phyloP scores from a whole-genome alignment of 2,329 filamentous ascomycete species.

The Hypoxylon sp. region DNA sequence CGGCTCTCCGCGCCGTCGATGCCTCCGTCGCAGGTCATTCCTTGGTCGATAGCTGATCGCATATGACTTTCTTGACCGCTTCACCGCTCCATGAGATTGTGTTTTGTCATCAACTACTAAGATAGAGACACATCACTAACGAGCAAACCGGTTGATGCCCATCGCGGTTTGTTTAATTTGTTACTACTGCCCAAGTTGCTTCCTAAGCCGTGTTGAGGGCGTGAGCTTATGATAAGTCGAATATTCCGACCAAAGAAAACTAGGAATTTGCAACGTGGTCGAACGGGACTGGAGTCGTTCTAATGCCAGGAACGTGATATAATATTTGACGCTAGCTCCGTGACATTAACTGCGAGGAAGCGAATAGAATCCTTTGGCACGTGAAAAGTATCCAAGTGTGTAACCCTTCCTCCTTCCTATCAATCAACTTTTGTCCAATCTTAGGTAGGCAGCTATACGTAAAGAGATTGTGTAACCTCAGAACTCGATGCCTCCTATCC shows the following conservation, averaged over 20 bases:
- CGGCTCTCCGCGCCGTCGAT: conserved; percentile 12
- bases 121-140: conserved; percentile 37
- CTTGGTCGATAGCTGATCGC: conserved; percentile 26
- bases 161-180: conserved; percentile 43
- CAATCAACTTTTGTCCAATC: conserved; percentile 3
- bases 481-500: conserved; percentile 20
- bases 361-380: conserved; percentile 32
- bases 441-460: conserved; percentile 10
- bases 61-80: conserved; percentile 22
- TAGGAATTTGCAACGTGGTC: conserved; percentile 40
- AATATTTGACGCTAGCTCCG: conserved; percentile 34
- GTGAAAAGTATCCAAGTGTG: conserved; percentile 25
- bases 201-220: conserved; percentile 14
- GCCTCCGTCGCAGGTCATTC: conserved; percentile 22
- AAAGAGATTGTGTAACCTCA: conserved; percentile 22
- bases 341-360: conserved; percentile 18
- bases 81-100: conserved; percentile 39
- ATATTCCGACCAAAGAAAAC: conserved; percentile 32
- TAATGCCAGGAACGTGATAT: conserved; percentile 31
- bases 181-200: conserved; percentile 31
- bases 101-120: conserved; percentile 33
- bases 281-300: conserved; percentile 38
- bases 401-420: conserved; percentile 31
- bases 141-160: conserved; percentile 38
- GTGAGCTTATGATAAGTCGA: conserved; percentile 25